These are phyloP conservation scores for Umbellularia californica DNA, from an alignment of 164 flowering plant species.

Conservation along the genomic window DNA sequence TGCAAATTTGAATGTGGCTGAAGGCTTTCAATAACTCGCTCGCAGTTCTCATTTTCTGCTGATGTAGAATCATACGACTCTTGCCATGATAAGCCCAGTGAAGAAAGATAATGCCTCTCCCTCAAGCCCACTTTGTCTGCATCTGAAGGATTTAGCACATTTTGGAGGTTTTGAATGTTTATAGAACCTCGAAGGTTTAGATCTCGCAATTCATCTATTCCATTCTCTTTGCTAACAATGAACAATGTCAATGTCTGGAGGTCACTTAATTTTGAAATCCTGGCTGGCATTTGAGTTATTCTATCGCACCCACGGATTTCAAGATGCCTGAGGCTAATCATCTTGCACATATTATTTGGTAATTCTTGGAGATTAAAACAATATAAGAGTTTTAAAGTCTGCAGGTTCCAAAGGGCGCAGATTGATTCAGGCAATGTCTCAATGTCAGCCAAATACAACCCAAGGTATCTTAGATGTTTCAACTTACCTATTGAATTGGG, in stretches of 20 bases:
- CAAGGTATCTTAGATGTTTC: constrained; percentile 6
- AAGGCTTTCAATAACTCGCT: constrained; percentile 12
- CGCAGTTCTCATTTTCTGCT: neutral
- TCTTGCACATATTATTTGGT: neutral
- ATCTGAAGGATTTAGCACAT: neutral
- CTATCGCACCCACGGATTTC: neutral
- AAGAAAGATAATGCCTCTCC: neutral
- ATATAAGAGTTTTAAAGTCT: constrained; percentile 14
- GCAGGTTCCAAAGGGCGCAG: constrained; percentile 16
- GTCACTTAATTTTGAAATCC: neutral
- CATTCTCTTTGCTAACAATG: too few relatives aligned
- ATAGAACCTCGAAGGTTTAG: constrained; percentile 5
- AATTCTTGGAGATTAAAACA: constrained; percentile 16
- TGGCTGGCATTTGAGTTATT: neutral
- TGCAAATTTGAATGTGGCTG: constrained; percentile 21
- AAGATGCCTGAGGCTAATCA: constrained; percentile 13
- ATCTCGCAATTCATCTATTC: too few relatives aligned
- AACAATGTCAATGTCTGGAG: too few relatives aligned
- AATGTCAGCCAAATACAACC: neutral
- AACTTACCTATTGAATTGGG: neutral
- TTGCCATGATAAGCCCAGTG: constrained; percentile 1
- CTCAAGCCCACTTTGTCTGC: constrained; percentile 3
- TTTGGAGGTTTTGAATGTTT: neutral
- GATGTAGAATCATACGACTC: accelerated
- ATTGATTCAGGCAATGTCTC: constrained; percentile 15